Percentiles rank a stretch among this genome's conserved stretches.
These are phyloP conservation scores for Elymus sibiricus DNA, from an alignment of 176 grass and related monocot species.

Conservation along the genomic window DNA sequence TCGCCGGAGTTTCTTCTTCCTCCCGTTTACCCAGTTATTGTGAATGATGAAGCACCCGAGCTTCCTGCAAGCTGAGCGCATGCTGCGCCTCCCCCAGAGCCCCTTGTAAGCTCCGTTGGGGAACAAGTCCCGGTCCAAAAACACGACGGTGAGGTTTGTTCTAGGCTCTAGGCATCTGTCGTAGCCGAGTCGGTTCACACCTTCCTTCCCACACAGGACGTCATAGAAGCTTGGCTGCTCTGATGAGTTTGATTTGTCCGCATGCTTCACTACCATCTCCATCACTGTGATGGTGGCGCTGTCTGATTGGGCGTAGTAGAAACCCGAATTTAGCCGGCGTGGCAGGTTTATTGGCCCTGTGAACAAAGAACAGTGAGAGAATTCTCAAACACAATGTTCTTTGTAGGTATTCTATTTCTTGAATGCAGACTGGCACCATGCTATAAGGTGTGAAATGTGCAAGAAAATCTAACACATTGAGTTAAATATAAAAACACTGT, in stretches of 20 bases:
- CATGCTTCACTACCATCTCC: slow-evolving; percentile 76
- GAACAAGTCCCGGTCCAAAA: slow-evolving; percentile 57
- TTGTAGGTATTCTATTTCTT: background rate
- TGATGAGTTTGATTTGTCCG: slow-evolving; percentile 49
- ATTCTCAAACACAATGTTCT: background rate
- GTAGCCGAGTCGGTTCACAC: slow-evolving; percentile 41
- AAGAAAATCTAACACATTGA: background rate
- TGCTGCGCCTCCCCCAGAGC: slow-evolving; percentile 50
- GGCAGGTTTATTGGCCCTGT: slow-evolving; percentile 87
- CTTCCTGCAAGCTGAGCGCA: slow-evolving; percentile 37
- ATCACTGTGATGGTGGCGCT: slow-evolving; percentile 47
- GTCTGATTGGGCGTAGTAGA: slow-evolving; percentile 78
- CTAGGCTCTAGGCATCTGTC: slow-evolving; percentile 56
- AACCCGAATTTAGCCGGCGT: slow-evolving; percentile 78
- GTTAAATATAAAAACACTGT: background rate
- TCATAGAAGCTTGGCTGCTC: slow-evolving; percentile 98
- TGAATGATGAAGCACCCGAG: slow-evolving; percentile 70
- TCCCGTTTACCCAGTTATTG: slow-evolving; percentile 84
- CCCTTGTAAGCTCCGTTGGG: slow-evolving; percentile 83
- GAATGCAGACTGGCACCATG: background rate
- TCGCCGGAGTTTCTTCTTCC: slow-evolving; percentile 62
- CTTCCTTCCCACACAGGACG: slow-evolving; percentile 66
- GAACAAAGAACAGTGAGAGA: background rate
- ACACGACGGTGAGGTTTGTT: slow-evolving; percentile 58
- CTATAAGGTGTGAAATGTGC: too few relatives aligned